Conservation (phyloP, 306 rosid genomes). For the Begonia peltatifolia region DNA sequence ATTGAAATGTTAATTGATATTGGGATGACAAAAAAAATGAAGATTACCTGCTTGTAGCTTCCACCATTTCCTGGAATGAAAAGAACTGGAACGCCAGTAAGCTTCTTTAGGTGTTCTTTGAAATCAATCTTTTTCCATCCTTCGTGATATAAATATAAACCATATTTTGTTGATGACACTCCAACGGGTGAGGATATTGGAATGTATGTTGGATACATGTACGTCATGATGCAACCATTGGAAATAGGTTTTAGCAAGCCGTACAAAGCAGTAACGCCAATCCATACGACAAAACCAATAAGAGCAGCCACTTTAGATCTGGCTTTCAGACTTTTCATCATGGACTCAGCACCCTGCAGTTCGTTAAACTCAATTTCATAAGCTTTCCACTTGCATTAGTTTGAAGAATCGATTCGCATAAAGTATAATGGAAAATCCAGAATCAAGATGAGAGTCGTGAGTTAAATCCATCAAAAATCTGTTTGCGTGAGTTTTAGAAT, state of each 20-base stretch:
- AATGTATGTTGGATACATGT: slow-evolving; percentile 91
- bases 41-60: slow-evolving; percentile 90
- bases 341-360: not conserved
- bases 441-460: no score
- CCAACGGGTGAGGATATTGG: slow-evolving; percentile 44
- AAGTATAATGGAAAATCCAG: no score
- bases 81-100: slow-evolving; percentile 78
- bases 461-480: no score
- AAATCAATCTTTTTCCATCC: slow-evolving; percentile 91
- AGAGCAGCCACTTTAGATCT: slow-evolving; percentile 45
- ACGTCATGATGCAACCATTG: slow-evolving; percentile 86
- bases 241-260: slow-evolving; percentile 61
- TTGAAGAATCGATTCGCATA: not conserved
- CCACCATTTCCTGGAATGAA: slow-evolving; percentile 98
- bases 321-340: slow-evolving; percentile 49
- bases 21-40: slow-evolving; percentile 20
- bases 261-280: slow-evolving; percentile 50
- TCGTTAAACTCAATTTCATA: slow-evolving; percentile 1
- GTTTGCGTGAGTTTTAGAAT: no score
- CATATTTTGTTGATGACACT: slow-evolving; percentile 48
- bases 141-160: slow-evolving; percentile 78
- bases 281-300: slow-evolving; percentile 27
- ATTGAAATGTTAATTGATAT: not conserved
- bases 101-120: slow-evolving; percentile 70
- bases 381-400: not conserved